Conservation (phyloP, 176 grass and related monocot species). For the Saccharum spontaneum region DNA sequence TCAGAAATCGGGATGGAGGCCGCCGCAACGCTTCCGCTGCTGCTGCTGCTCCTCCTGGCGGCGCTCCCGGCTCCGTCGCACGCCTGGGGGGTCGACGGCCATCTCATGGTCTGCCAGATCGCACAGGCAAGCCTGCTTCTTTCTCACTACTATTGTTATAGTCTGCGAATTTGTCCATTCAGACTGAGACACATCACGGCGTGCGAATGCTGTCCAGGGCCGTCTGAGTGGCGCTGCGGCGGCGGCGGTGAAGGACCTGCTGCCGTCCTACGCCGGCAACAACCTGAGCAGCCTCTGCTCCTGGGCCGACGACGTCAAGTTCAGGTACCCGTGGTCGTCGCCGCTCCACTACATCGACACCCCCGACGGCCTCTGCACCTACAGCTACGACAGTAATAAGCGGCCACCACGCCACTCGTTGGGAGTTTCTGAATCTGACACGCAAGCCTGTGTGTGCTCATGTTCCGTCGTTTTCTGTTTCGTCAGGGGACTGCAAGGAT, state of each 20-base stretch:
- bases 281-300: constrained; percentile 62
- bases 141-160: background rate
- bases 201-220: background rate
- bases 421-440: background rate
- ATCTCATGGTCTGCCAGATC: constrained; percentile 59
- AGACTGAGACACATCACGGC: background rate
- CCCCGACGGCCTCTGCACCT: constrained; percentile 52
- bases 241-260: constrained; percentile 50
- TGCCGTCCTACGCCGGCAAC: constrained; percentile 49
- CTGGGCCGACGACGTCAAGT: constrained; percentile 57
- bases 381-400: constrained; percentile 55
- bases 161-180: background rate
- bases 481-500: constrained; percentile 66
- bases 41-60: constrained; percentile 1
- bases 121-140: constrained; percentile 38
- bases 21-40: background rate
- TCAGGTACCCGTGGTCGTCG: constrained; percentile 49
- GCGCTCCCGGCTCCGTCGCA: constrained; percentile 31
- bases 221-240: constrained; percentile 38
- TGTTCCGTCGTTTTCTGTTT: background rate
- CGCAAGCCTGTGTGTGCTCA: background rate
- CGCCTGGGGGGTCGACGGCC: constrained; percentile 61
- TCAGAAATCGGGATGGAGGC: constrained; percentile 1
- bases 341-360: constrained; percentile 68
- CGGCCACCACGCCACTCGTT: background rate